phyloP scores from a whole-genome alignment of 495 filamentous ascomycete species.

The Neurospora sp. region DNA sequence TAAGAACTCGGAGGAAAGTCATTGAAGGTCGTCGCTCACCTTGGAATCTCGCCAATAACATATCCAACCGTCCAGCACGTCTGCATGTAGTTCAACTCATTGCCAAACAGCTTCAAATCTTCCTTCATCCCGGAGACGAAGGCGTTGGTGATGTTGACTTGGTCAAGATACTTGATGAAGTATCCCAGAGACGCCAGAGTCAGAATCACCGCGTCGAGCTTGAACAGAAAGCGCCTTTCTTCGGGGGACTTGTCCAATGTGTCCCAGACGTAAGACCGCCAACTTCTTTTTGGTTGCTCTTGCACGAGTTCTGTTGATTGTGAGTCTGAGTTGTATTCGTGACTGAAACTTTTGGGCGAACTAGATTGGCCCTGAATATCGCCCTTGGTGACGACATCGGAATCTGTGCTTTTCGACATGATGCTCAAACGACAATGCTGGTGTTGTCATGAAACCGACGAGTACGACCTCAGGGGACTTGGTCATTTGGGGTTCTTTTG shows the following conservation, averaged over 20 bases:
- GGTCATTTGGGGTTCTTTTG: neutral
- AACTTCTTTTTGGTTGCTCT: conserved; percentile 22
- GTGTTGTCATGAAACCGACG: neutral
- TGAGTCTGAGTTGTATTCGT: neutral
- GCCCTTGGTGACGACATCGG: neutral
- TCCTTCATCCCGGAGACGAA: conserved; percentile 51
- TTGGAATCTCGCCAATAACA: conserved; percentile 52
- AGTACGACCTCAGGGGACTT: neutral
- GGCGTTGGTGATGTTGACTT: conserved; percentile 31
- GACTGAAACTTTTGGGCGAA: neutral
- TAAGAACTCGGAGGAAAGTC: neutral
- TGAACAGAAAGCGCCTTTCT: conserved; percentile 50
- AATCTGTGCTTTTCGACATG: neutral
- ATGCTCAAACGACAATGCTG: neutral
- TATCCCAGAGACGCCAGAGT: conserved; percentile 29
- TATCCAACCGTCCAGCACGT: conserved; percentile 55
- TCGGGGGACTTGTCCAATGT: conserved; percentile 51
- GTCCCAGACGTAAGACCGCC: conserved; percentile 45
- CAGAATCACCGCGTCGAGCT: conserved; percentile 46
- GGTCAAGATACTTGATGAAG: conserved; percentile 35
- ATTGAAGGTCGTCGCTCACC: conserved; percentile 21
- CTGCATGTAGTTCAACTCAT: conserved; percentile 40
- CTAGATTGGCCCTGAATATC: neutral
- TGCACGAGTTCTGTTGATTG: conserved; percentile 3
- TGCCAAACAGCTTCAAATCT: conserved; percentile 46